phyloP scores from a whole-genome alignment of 2,329 filamentous ascomycete species.

The Apiospora malaysiana region DNA sequence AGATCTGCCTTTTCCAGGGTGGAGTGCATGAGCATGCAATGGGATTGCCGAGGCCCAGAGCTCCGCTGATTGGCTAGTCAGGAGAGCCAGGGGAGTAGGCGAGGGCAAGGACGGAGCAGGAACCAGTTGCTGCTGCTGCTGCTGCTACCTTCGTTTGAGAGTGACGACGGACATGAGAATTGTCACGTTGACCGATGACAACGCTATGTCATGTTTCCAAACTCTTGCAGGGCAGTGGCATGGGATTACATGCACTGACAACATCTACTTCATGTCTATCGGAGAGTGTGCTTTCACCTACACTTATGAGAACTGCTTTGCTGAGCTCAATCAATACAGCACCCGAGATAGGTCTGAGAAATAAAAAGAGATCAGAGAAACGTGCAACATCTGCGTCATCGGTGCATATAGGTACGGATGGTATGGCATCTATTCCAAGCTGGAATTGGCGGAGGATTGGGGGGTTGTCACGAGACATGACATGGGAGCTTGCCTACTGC shows the following conservation, averaged over 20 bases:
- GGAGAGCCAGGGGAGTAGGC: neutral
- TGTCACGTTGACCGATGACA: slow-evolving; percentile 10
- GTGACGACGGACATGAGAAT: slow-evolving; percentile 3
- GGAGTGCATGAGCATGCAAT: slow-evolving; percentile 15
- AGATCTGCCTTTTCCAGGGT: slow-evolving; percentile 10
- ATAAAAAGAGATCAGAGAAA: neutral
- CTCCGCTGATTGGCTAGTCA: slow-evolving; percentile 7
- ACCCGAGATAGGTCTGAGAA: neutral
- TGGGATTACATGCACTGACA: neutral
- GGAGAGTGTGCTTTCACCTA: neutral
- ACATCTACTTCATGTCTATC: neutral
- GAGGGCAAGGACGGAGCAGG: neutral
- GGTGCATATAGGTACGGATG: neutral
- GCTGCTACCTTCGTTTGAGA: neutral
- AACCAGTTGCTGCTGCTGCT: neutral
- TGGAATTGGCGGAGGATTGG: neutral
- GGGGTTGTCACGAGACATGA: slow-evolving; percentile 13
- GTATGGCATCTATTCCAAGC: neutral
- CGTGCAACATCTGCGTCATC: neutral
- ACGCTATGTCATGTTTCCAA: slow-evolving; percentile 1
- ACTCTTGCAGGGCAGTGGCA: neutral
- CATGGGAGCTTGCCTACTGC: neutral
- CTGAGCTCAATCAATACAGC: neutral
- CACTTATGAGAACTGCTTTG: neutral
- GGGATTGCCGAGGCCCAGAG: slow-evolving; percentile 5